A percentile compares a stretch with the other conserved stretches of the same genome.
phyloP scores from a whole-genome alignment of 1,139 yeast genomes.

The Zhuliangozyma blackwelliae region DNA sequence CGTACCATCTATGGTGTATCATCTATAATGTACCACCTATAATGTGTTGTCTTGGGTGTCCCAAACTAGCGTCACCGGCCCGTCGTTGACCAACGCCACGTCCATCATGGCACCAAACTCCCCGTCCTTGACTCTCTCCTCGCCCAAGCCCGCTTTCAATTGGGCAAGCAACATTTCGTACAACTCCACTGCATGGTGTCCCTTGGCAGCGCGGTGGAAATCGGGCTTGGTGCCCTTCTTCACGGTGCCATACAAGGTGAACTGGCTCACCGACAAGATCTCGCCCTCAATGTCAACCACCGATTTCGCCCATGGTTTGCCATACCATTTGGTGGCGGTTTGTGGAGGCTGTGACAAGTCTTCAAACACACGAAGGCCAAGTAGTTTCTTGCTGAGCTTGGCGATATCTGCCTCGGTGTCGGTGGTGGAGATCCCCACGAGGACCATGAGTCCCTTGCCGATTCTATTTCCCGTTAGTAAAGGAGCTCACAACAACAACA shows the following conservation, averaged over 20 bases:
- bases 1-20: background rate
- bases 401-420: conserved; percentile 74
- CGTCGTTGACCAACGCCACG: conserved; percentile 78
- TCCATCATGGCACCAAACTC: conserved; percentile 98
- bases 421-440: conserved; percentile 77
- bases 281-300: conserved; percentile 28
- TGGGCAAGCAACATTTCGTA: conserved; percentile 58
- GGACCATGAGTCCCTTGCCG: conserved; percentile 66
- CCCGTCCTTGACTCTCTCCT: conserved; percentile 73
- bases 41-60: conserved; percentile 46
- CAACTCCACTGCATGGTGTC: conserved; percentile 60
- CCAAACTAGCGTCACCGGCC: conserved; percentile 73
- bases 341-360: conserved; percentile 34
- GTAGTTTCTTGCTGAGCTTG: conserved; percentile 62
- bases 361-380: conserved; percentile 68
- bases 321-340: conserved; percentile 47
- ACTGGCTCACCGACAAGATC: conserved; percentile 67
- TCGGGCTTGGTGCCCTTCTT: conserved; percentile 93
- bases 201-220: conserved; percentile 86
- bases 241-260: conserved; percentile 78
- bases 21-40: conserved; percentile 3
- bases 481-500: no score
- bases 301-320: conserved; percentile 52
- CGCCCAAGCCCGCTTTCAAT: conserved; percentile 53
- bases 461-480: conserved; percentile 36